Conservation (phyloP, 208 protist species). For the Wallacemonas rigidus region DNA sequence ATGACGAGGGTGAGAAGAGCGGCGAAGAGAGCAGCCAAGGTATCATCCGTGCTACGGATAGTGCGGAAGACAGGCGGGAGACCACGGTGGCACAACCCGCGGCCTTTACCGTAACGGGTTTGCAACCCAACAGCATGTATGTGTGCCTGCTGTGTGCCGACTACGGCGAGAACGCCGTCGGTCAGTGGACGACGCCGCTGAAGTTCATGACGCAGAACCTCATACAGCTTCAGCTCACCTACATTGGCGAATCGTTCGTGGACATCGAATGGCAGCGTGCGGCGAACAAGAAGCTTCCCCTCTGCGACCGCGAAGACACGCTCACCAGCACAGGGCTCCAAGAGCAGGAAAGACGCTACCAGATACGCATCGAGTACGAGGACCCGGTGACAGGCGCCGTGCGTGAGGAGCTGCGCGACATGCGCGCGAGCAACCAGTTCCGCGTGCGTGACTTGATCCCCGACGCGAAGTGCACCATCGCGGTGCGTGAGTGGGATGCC, state of each 20-base stretch:
- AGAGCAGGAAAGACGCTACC: conserved; percentile 70
- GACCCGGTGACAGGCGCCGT: conserved; percentile 46
- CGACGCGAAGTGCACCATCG: conserved; percentile 90
- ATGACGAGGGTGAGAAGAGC: too few relatives aligned
- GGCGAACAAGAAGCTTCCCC: conserved; percentile 73
- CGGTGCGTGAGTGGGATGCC: conserved; percentile 89
- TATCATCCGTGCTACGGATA: too few relatives aligned
- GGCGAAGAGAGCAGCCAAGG: too few relatives aligned
- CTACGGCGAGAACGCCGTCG: conserved; percentile 79
- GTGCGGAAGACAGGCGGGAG: too few relatives aligned
- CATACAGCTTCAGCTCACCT: conserved; percentile 87
- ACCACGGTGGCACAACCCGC: background rate
- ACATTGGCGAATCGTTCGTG: conserved; percentile 89
- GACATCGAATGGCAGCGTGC: conserved; percentile 89
- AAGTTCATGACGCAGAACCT: conserved; percentile 93
- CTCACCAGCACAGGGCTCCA: conserved; percentile 53
- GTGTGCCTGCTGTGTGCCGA: conserved; percentile 76
- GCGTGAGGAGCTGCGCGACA: conserved; percentile 71
- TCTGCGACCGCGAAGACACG: conserved; percentile 55
- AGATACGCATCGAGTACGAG: conserved; percentile 75
- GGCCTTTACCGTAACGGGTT: conserved; percentile 69
- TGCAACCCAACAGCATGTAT: conserved; percentile 88
- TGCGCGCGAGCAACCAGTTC: conserved; percentile 77
- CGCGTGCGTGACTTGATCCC: conserved; percentile 74
- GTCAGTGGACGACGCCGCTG: conserved; percentile 78